These are phyloP conservation scores for Rubia peregrina DNA, from an alignment of 305 asterid species.

Conservation along the genomic window DNA sequence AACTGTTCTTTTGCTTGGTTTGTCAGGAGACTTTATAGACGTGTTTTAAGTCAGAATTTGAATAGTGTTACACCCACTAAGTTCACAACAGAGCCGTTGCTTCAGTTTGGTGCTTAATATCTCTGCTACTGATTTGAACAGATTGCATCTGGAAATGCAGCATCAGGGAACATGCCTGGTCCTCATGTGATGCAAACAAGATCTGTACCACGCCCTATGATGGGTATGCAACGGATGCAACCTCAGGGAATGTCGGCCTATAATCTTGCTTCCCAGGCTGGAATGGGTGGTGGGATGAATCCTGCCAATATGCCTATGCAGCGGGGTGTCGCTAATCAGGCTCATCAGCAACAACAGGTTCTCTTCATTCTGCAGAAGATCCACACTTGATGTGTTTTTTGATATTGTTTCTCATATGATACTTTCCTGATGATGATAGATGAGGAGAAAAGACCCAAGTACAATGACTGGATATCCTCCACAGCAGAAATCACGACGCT, in stretches of 20 bases:
- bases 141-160: conserved; percentile 66
- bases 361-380: not conserved
- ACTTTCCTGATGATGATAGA: conserved; percentile 33
- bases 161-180: conserved; percentile 62
- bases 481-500: conserved; percentile 86
- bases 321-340: conserved; percentile 80
- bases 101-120: not conserved
- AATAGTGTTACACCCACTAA: not conserved
- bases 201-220: conserved; percentile 74
- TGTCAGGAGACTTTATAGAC: not conserved
- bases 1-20: not conserved
- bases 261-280: conserved; percentile 75
- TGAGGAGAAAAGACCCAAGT: conserved; percentile 85
- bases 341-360: conserved; percentile 91
- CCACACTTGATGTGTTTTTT: conserved; percentile 5
- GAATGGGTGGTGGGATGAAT: conserved; percentile 73
- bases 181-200: conserved; percentile 72
- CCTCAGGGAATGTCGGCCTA: conserved; percentile 77
- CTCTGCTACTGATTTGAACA: conserved; percentile 22
- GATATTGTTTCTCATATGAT: conserved; percentile 12
- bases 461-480: conserved; percentile 90
- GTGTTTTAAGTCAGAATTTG: not conserved
- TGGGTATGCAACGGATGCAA: conserved; percentile 84
- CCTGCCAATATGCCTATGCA: conserved; percentile 82
- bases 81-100: not conserved